Evolutionary conservation across 306 rosid genomes (phyloP).

Genomic region (Corylus americana): DNA sequence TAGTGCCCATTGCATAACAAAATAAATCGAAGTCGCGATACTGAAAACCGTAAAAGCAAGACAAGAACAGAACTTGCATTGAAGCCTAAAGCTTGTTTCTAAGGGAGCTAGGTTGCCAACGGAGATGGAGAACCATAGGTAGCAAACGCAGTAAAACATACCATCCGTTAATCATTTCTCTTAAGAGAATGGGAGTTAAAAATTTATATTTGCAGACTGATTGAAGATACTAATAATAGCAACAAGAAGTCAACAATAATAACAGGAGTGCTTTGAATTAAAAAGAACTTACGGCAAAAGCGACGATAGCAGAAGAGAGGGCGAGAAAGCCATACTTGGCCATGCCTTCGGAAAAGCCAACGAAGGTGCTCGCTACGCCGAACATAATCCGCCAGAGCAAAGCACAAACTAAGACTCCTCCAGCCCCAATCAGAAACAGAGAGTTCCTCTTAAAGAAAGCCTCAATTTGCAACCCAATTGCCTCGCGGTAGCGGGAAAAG

Average conservation of each 20-base stretch:
- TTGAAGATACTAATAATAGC: too few relatives aligned
- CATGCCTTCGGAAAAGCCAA: conserved; percentile 81
- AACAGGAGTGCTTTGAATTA: neutral
- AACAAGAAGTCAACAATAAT: neutral
- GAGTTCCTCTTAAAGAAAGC: conserved; percentile 74
- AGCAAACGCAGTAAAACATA: too few relatives aligned
- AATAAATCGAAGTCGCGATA: neutral
- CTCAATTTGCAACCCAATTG: conserved; percentile 81
- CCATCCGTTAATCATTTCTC: neutral
- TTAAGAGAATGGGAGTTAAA: neutral
- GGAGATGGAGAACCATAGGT: neutral
- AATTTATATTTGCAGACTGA: too few relatives aligned
- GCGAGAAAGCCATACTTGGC: conserved; percentile 97
- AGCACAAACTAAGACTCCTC: conserved; percentile 62
- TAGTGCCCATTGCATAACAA: neutral
- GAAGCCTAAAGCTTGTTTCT: neutral
- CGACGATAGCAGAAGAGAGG: conserved; percentile 85
- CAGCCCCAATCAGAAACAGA: conserved; percentile 63
- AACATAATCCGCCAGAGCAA: conserved; percentile 77
- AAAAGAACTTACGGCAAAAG: conserved; percentile 73
- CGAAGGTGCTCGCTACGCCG: conserved; percentile 71
- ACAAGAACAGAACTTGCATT: neutral
- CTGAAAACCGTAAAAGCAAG: neutral
- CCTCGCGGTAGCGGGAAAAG: conserved; percentile 71
- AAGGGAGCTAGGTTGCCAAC: neutral